phyloP scores from a whole-genome alignment of 1,284 basidiomycete species.

The Cystobasidium slooffiae region DNA sequence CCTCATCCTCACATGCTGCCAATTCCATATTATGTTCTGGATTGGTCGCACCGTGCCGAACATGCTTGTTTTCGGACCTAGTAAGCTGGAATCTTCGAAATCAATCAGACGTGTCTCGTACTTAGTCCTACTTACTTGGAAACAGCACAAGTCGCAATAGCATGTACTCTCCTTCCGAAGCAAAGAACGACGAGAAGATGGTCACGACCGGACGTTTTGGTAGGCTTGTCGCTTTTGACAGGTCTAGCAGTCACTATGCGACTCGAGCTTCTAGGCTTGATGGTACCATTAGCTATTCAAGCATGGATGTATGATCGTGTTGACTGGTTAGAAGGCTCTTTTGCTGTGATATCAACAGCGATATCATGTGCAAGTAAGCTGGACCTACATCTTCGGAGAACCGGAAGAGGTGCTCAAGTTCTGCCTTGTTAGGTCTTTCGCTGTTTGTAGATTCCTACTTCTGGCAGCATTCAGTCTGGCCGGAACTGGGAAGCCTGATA shows the following conservation, averaged over 20 bases:
- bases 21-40: slow-evolving; percentile 94
- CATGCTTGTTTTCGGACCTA: slow-evolving; percentile 81
- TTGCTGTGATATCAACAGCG: slow-evolving; percentile 13
- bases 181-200: slow-evolving; percentile 61
- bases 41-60: slow-evolving; percentile 91
- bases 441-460: slow-evolving; percentile 80
- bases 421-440: slow-evolving; percentile 64
- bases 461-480: slow-evolving; percentile 81
- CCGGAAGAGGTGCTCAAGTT: not conserved
- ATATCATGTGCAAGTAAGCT: slow-evolving; percentile 36
- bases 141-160: slow-evolving; percentile 69
- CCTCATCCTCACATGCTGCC: slow-evolving; percentile 70
- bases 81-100: slow-evolving; percentile 60
- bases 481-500: slow-evolving; percentile 76
- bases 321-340: slow-evolving; percentile 36
- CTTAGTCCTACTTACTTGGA: slow-evolving; percentile 23
- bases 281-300: slow-evolving; percentile 68
- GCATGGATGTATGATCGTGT: slow-evolving; percentile 53
- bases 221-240: slow-evolving; percentile 63
- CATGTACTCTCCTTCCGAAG: slow-evolving; percentile 63
- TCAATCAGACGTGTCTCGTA: not conserved
- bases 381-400: not conserved
- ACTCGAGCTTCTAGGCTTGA: slow-evolving; percentile 74
- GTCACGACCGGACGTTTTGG: slow-evolving; percentile 54
- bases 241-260: slow-evolving; percentile 76